Base-by-base conservation (phyloP, 306 rosid genomes). In the Prunus campanulata region DNA sequence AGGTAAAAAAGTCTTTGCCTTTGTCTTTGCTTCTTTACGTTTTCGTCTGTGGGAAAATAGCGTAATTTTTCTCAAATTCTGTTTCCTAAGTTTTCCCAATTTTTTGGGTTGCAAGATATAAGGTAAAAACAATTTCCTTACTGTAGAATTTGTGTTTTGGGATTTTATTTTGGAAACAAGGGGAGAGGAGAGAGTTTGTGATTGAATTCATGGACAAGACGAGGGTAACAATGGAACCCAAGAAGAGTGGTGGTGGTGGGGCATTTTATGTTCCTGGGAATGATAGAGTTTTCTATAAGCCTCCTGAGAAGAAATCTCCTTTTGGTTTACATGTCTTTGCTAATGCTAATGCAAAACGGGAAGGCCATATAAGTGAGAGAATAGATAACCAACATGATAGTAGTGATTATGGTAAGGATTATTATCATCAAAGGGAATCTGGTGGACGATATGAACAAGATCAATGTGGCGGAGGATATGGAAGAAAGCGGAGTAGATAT, bases 181-280 rank as follows among this genome's bases (percentile, higher is more conserved):
- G 66, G 19, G 8, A 1, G 35, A 19, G 66, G 51, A 47, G 51
- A 47, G 14, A 9, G 14, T 47, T 47, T 47, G 15, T 16, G 20
- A 16, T 62, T 62, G 65, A 11, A 22, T 35, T 5, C 42, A 24
- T 25, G 65, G 35, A 59, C 30, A 59, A 24, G 30, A 12, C 39
- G 6, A 90, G 81, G 0, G 80, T 20, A 44, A 84, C 85, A 5
- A 57, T 86, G 85, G 92, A 86, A 78, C 84, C 87, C 3, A 94
- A 91, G 57, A 90, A 81, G 56, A 68, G 76, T 30, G 49, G 69
- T 42, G 78, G 39, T 8, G 62, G 78, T 2, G 90, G 95, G 14
- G 92, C 96, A 59, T 88, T 92, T 66, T 83, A 70, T 82, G 79
- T 90, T 80, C 92, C 93, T 0, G 97, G 96, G 70, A 95, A 86